Percentiles rank a stretch among this genome's conserved stretches.
phyloP scores from a whole-genome alignment of 176 grass and related monocot genomes.

The Lolium perenne region DNA sequence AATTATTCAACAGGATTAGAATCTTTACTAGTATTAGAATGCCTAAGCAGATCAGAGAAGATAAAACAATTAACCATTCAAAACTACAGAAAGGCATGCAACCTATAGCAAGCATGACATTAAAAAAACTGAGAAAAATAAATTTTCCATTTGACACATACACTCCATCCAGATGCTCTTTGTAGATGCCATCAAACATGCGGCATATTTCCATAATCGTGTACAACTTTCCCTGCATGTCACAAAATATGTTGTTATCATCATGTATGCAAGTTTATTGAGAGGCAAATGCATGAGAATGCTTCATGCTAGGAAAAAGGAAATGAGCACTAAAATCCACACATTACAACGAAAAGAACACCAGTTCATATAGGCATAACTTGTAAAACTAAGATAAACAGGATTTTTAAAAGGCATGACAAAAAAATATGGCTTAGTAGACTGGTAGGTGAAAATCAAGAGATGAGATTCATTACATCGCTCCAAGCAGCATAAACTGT shows the following conservation, averaged over 20 bases:
- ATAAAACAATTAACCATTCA: not conserved
- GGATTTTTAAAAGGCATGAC: not conserved
- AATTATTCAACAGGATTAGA: not conserved
- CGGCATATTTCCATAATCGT: slow-evolving; percentile 96
- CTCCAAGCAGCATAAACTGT: not conserved
- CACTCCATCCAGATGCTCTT: slow-evolving; percentile 94
- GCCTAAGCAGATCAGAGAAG: slow-evolving; percentile 1
- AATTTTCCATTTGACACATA: slow-evolving; percentile 45
- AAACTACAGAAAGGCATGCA: not conserved
- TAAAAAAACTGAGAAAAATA: not conserved
- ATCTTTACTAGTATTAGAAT: not conserved
- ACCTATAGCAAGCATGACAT: not conserved
- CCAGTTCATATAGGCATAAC: not conserved
- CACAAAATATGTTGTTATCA: not conserved
- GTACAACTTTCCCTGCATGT: slow-evolving; percentile 91
- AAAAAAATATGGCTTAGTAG: not conserved
- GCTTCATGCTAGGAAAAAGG: not conserved
- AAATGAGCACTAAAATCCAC: not conserved
- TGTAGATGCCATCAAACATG: slow-evolving; percentile 94
- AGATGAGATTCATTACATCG: slow-evolving; percentile 4
- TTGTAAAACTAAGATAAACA: not conserved
- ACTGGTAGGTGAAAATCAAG: not conserved
- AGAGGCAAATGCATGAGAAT: not conserved
- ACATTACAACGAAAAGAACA: not conserved
- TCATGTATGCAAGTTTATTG: not conserved